Percentiles rank a stretch among this genome's conserved stretches.
Conservation (phyloP, 257 asterid genomes). For the Fraxinus americana region DNA sequence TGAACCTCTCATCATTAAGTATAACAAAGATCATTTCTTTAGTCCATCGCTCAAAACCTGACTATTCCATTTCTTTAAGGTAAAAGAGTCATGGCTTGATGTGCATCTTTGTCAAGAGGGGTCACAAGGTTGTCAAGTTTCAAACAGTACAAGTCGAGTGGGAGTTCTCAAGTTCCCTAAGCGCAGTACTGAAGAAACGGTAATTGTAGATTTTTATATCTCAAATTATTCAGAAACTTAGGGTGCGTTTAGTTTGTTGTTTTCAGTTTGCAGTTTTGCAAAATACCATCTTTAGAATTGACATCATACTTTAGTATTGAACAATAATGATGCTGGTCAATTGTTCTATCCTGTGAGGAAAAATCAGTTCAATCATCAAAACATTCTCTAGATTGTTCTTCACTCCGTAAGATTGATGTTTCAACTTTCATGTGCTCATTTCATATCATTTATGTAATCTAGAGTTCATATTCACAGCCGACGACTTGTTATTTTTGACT, state of each 20-base stretch:
- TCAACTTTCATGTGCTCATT: no score
- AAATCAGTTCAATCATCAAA: no score
- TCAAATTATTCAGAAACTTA: background rate
- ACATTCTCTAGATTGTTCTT: background rate
- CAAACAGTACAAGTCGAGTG: slow-evolving; percentile 56
- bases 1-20: slow-evolving; percentile 23
- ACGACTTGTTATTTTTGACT: background rate
- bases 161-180: slow-evolving; percentile 80
- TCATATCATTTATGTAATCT: no score
- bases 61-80: slow-evolving; percentile 46
- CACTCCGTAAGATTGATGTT: slow-evolving; percentile 5
- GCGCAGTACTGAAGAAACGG: slow-evolving; percentile 78
- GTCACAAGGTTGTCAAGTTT: slow-evolving; percentile 68
- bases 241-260: no score
- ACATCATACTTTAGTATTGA: no score
- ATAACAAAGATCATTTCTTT: background rate
- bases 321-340: no score
- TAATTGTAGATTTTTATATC: slow-evolving; percentile 30
- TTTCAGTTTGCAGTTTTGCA: no score
- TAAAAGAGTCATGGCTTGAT: slow-evolving; percentile 92
- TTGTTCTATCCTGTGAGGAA: no score
- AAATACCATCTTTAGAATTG: no score
- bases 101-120: slow-evolving; percentile 92
- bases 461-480: no score
- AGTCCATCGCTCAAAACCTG: slow-evolving; percentile 14